A percentile compares a stretch with the other conserved stretches of the same genome.
phyloP scores from a whole-genome alignment of 768 basidiomycete genomes.

The Leucosporidium scottii region DNA sequence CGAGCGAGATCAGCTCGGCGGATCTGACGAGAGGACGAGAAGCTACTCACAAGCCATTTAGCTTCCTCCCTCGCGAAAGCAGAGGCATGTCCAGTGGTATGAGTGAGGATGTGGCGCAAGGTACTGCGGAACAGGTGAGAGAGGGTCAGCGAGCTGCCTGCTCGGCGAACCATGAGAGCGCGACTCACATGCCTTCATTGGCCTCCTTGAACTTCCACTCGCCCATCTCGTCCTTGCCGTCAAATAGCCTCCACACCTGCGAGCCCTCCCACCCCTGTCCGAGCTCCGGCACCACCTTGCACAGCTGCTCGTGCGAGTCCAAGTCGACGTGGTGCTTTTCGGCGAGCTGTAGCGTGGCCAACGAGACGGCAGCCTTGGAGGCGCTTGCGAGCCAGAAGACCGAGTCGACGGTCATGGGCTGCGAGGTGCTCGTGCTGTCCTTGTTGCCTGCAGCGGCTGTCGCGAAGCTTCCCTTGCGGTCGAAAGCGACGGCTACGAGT shows the following conservation, averaged over 20 bases:
- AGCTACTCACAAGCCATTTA: not conserved
- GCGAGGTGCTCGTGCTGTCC: not conserved
- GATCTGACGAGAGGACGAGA: too few species aligned
- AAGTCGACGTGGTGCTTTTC: slow-evolving; percentile 14
- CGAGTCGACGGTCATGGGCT: slow-evolving; percentile 1
- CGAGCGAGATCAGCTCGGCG: too few species aligned
- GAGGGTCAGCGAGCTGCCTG: too few species aligned
- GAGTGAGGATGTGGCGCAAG: slow-evolving; percentile 8
- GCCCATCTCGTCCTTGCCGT: slow-evolving; percentile 18
- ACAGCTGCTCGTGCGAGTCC: slow-evolving; percentile 18
- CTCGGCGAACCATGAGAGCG: too few species aligned
- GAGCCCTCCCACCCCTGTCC: slow-evolving; percentile 1
- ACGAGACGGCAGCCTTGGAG: not conserved
- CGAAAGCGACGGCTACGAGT: slow-evolving; percentile 17
- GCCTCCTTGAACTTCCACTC: slow-evolving; percentile 7
- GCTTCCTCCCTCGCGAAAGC: not conserved
- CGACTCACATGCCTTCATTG: slow-evolving; percentile 2
- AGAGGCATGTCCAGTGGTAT: slow-evolving; percentile 6
- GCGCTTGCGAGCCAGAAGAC: not conserved
- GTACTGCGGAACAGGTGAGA: too few species aligned
- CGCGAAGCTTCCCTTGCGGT: not conserved
- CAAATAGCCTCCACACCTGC: slow-evolving; percentile 2
- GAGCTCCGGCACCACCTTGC: slow-evolving; percentile 18
- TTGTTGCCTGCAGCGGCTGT: not conserved
- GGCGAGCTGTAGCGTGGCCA: slow-evolving; percentile 5